phyloP scores from a whole-genome alignment of 2,329 filamentous ascomycete genomes.

The Chrysosporium keratinophilum region DNA sequence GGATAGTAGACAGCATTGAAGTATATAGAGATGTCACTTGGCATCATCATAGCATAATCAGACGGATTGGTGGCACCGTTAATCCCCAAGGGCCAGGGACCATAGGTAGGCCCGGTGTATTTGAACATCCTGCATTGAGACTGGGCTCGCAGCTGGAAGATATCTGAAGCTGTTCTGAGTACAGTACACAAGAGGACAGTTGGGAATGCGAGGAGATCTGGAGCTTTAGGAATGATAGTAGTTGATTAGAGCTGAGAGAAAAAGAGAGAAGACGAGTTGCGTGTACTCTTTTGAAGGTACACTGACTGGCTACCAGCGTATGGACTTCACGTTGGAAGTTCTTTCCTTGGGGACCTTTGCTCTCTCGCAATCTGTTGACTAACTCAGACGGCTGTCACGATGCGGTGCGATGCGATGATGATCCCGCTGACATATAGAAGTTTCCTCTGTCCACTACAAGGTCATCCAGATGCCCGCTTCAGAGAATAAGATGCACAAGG shows the following conservation, averaged over 20 bases:
- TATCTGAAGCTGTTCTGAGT: background rate
- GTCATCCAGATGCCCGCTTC: too few relatives aligned
- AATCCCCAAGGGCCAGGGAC: constrained; percentile 7
- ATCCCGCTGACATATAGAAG: too few relatives aligned
- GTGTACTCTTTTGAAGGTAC: background rate
- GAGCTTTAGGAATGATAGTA: background rate
- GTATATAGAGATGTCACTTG: constrained; percentile 32
- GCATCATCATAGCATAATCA: constrained; percentile 14
- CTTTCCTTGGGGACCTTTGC: too few relatives aligned
- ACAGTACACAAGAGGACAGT: background rate
- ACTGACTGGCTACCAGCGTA: background rate
- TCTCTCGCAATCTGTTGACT: too few relatives aligned
- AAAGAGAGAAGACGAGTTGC: background rate
- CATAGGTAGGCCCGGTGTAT: constrained; percentile 8
- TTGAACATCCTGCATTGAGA: constrained; percentile 8
- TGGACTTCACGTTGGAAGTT: background rate
- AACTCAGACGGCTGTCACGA: too few relatives aligned
- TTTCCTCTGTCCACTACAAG: too few relatives aligned
- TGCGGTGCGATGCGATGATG: too few relatives aligned
- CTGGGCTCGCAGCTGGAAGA: background rate
- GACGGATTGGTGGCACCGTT: background rate
- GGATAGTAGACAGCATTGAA: constrained; percentile 74
- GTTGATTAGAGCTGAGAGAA: background rate
- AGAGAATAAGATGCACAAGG: too few relatives aligned
- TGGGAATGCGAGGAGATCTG: background rate